Evolutionary conservation across 768 basidiomycete species (phyloP).

Genomic region (Melanogaster broomeanus): DNA sequence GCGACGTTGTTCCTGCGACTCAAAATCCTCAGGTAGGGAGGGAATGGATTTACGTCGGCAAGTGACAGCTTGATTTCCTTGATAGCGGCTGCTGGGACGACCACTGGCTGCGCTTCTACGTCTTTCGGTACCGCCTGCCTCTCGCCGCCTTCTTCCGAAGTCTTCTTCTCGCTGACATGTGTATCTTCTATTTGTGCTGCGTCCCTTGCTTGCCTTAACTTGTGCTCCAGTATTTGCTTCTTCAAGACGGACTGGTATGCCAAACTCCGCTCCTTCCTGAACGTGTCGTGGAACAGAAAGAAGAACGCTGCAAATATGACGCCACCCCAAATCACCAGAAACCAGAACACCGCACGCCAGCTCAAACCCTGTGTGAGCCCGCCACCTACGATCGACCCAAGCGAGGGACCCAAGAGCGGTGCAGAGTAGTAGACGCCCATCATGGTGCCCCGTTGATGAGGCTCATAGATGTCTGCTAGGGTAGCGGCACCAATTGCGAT

Average conservation of each 20-base stretch:
- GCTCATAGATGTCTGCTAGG: conserved; percentile 78
- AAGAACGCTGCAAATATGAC: conserved; percentile 56
- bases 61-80: conserved; percentile 54
- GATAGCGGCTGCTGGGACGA: conserved; percentile 4
- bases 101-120: conserved; percentile 15
- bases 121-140: conserved; percentile 18
- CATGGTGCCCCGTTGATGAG: conserved; percentile 75
- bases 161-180: neutral
- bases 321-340: conserved; percentile 64
- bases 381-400: conserved; percentile 75
- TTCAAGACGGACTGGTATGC: conserved; percentile 71
- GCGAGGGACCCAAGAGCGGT: conserved; percentile 67
- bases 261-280: conserved; percentile 77
- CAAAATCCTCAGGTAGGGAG: conserved; percentile 59
- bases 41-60: conserved; percentile 71
- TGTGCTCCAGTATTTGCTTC: conserved; percentile 35
- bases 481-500: conserved; percentile 72
- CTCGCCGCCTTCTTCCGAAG: neutral
- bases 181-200: no score
- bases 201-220: conserved; percentile 6
- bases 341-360: conserved; percentile 90
- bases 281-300: conserved; percentile 78
- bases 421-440: conserved; percentile 85
- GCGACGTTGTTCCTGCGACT: conserved; percentile 66
- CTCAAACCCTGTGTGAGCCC: conserved; percentile 61